Conservation (phyloP, 345 rosid species). For the Citrus maxima region DNA sequence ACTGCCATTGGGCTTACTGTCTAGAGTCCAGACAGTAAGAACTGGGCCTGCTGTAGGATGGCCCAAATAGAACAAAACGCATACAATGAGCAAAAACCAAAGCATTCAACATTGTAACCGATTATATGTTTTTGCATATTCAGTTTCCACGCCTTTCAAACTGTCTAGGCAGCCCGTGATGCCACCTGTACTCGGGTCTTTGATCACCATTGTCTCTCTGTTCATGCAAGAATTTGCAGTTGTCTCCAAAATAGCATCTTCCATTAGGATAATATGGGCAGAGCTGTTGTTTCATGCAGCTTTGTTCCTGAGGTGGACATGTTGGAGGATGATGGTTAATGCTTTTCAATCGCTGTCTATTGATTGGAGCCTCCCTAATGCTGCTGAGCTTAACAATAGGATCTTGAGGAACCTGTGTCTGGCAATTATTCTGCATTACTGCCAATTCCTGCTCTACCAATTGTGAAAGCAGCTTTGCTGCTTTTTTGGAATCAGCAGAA, state of each 20-base stretch:
- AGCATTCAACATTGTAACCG: not conserved
- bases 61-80: not conserved
- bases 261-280: slow-evolving; percentile 44
- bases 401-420: not conserved
- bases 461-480: not conserved
- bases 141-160: not conserved
- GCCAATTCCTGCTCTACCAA: not conserved
- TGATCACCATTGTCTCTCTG: not conserved
- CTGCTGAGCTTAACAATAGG: not conserved
- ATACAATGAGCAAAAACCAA: not conserved
- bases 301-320: slow-evolving; percentile 16
- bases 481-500: not conserved
- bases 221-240: slow-evolving; percentile 50
- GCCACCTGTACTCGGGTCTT: not conserved
- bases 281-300: slow-evolving; percentile 11
- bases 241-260: slow-evolving; percentile 45
- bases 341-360: slow-evolving; percentile 24
- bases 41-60: not conserved
- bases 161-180: not conserved
- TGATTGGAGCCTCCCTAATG: not conserved
- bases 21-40: too few species aligned
- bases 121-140: not conserved
- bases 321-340: slow-evolving; percentile 13
- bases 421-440: not conserved
- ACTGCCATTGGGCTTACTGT: too few species aligned